Conservation (phyloP, 352 stramenopile genomes). For the Aphanomyces astaci region DNA sequence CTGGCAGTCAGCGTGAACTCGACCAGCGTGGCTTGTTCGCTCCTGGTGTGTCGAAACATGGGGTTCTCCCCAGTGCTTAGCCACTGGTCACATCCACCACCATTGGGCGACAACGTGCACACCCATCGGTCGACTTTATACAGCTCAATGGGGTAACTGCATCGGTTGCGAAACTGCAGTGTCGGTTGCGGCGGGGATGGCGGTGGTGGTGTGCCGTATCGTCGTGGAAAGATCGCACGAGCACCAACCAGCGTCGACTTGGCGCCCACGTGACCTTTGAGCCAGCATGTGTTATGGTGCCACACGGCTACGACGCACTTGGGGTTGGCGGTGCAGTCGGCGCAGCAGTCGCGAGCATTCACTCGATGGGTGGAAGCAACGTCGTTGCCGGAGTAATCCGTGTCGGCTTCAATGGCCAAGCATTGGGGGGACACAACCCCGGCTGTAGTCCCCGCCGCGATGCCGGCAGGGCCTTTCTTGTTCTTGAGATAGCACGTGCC, state of each 20-base stretch:
- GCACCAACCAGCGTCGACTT: background rate
- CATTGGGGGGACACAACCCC: background rate
- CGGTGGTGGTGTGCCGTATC: background rate
- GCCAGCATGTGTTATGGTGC: conserved; percentile 3
- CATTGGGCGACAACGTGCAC: conserved; percentile 11
- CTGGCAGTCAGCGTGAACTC: conserved; percentile 22
- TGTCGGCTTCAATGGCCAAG: background rate
- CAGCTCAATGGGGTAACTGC: conserved; percentile 22
- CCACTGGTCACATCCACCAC: conserved; percentile 25
- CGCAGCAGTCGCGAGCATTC: conserved; percentile 1
- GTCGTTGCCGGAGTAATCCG: conserved; percentile 16
- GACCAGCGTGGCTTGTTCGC: conserved; percentile 25
- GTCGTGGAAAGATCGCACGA: background rate
- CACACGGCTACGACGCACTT: conserved; percentile 5
- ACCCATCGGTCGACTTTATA: conserved; percentile 23
- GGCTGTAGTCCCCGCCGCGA: background rate
- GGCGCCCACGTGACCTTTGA: conserved; percentile 11
- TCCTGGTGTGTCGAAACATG: conserved; percentile 25
- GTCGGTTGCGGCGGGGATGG: background rate
- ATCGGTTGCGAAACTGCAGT: conserved; percentile 24
- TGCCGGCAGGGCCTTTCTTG: background rate
- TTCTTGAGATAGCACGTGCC: background rate
- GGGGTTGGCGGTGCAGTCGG: conserved; percentile 6
- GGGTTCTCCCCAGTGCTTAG: conserved; percentile 18
- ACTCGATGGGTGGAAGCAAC: background rate